Percentiles rank a stretch among this genome's conserved stretches.
Conservation (phyloP, 1,139 yeast genomes). For the Scheffersomyces insectosa region DNA sequence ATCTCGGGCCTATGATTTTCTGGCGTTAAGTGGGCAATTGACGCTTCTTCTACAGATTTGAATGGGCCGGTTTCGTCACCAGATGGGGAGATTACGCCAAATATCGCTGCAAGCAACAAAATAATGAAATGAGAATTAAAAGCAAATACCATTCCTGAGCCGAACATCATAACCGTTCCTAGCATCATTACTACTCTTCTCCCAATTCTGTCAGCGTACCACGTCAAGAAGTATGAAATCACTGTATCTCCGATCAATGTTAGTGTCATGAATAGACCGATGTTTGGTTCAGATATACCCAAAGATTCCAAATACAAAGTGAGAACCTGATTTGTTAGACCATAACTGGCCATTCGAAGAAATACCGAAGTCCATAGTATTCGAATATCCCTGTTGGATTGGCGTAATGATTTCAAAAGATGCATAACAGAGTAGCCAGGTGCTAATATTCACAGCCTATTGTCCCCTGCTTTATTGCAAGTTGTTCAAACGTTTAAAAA, state of each 20-base stretch:
- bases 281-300: conserved; percentile 54
- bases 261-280: conserved; percentile 82
- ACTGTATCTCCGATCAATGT: conserved; percentile 80
- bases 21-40: conserved; percentile 78
- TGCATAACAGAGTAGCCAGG: conserved; percentile 19
- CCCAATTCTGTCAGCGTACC: conserved; percentile 80
- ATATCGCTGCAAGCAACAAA: conserved; percentile 57
- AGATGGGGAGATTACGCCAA: conserved; percentile 78
- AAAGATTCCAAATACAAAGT: conserved; percentile 65
- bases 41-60: conserved; percentile 83
- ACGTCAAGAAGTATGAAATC: conserved; percentile 69
- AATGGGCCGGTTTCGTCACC: conserved; percentile 96
- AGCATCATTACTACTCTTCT: conserved; percentile 62
- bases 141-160: conserved; percentile 70
- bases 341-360: conserved; percentile 74
- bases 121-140: conserved; percentile 46
- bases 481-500: too few relatives aligned
- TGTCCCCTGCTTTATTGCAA: neutral
- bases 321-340: conserved; percentile 77
- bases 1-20: conserved; percentile 67
- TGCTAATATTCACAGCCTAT: too few relatives aligned
- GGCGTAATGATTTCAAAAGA: conserved; percentile 22
- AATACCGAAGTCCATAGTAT: conserved; percentile 72
- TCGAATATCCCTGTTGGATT: conserved; percentile 53
- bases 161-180: conserved; percentile 71